A percentile compares a stretch with the other conserved stretches of the same genome.
Conservation (phyloP, 345 rosid genomes). For the Pseudoturritis turrita region DNA sequence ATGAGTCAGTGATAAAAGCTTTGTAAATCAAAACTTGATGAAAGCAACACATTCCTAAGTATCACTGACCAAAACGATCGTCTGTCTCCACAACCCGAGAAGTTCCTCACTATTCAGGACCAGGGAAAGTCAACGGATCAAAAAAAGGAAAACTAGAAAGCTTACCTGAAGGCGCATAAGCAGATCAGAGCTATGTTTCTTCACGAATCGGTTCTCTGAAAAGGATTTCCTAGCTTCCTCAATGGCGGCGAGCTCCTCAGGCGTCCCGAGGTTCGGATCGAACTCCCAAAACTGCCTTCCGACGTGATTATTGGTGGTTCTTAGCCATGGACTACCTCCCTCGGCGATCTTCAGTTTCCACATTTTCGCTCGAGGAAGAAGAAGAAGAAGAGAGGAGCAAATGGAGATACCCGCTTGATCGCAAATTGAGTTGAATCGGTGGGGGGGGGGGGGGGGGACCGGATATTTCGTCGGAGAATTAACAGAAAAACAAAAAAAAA, state of each 20-base stretch:
- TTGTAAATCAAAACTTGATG: not conserved
- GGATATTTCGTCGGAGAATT: not conserved
- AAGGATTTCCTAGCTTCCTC: constrained; percentile 61
- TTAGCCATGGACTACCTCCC: constrained; percentile 75
- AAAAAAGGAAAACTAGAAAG: not conserved
- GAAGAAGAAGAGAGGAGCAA: not conserved
- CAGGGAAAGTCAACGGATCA: not conserved
- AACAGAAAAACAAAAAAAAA: not conserved
- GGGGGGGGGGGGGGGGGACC: not conserved
- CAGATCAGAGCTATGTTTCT: constrained; percentile 85
- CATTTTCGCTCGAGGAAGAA: constrained; percentile 37
- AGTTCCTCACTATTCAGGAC: not conserved
- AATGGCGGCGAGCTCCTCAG: constrained; percentile 54
- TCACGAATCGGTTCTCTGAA: constrained; percentile 44
- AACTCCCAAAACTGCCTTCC: constrained; percentile 95
- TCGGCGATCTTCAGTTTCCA: constrained; percentile 88
- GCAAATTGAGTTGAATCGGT: not conserved
- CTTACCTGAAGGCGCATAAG: constrained; percentile 83
- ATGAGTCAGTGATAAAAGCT: not conserved
- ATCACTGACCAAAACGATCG: not conserved
- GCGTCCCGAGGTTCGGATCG: constrained; percentile 61
- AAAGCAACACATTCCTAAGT: not conserved
- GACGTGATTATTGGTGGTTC: constrained; percentile 56
- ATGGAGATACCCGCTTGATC: not conserved
- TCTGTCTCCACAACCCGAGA: not conserved